Evolutionary conservation across 495 filamentous ascomycete genomes (phyloP).

Genomic region (Aspergillus leporis): DNA sequence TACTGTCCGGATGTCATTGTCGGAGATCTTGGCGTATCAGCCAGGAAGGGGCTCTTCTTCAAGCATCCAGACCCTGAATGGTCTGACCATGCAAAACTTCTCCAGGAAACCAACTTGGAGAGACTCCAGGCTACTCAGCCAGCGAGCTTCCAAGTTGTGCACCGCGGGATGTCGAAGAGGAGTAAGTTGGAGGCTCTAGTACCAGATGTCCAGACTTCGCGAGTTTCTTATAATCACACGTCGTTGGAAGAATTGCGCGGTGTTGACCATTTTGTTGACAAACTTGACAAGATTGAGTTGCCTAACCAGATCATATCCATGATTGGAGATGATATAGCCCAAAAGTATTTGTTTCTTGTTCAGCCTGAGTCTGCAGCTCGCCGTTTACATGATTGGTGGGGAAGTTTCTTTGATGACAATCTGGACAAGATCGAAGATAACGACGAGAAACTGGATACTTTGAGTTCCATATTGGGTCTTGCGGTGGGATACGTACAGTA

Average conservation of each 20-base stretch:
- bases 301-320: constrained; percentile 80
- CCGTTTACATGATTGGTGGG: constrained; percentile 68
- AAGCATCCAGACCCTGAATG: constrained; percentile 80
- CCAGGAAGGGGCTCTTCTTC: constrained; percentile 41
- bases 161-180: constrained; percentile 45
- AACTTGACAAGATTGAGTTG: constrained; percentile 75
- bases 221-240: constrained; percentile 50
- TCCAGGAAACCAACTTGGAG: constrained; percentile 59
- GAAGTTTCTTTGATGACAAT: constrained; percentile 58
- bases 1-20: constrained; percentile 88
- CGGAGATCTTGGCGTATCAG: constrained; percentile 53
- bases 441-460: constrained; percentile 44
- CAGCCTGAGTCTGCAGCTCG: constrained; percentile 56
- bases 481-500: constrained; percentile 59
- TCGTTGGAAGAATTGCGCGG: constrained; percentile 78
- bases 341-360: constrained; percentile 69
- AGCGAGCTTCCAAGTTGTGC: constrained; percentile 46
- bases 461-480: constrained; percentile 53
- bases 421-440: constrained; percentile 52
- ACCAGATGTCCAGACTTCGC: constrained; percentile 72
- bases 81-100: constrained; percentile 63
- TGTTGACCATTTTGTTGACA: constrained; percentile 70
- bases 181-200: constrained; percentile 53
- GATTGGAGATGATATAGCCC: constrained; percentile 72
- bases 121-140: constrained; percentile 27